Evolutionary conservation across 441 rosid genomes (phyloP).

Genomic region (Cnidoscolus chayamansa): DNA sequence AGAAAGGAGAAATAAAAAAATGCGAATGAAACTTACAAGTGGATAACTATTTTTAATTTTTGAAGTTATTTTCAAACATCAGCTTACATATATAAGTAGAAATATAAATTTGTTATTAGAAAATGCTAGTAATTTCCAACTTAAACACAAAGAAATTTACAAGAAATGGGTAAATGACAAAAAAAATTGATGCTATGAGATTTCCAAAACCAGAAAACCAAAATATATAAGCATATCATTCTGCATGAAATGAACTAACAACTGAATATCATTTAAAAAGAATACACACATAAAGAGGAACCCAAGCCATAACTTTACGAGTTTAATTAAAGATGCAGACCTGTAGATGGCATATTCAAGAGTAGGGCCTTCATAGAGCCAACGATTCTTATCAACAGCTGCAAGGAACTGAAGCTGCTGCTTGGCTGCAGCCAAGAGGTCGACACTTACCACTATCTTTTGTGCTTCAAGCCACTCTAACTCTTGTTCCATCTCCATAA

Average conservation of each 20-base stretch:
- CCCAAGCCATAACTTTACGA: background rate
- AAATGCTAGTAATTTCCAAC: background rate
- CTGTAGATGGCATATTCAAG: slow-evolving; percentile 69
- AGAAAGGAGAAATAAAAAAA: background rate
- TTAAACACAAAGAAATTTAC: background rate
- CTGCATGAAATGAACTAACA: background rate
- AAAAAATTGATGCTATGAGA: background rate
- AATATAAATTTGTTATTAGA: background rate
- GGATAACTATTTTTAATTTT: background rate
- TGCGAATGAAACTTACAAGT: background rate
- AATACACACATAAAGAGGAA: background rate
- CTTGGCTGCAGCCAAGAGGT: slow-evolving; percentile 68
- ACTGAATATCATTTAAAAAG: background rate
- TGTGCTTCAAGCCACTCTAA: slow-evolving; percentile 78
- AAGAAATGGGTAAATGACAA: background rate
- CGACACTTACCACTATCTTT: slow-evolving; percentile 49
- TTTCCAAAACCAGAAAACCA: background rate
- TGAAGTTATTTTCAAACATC: background rate
- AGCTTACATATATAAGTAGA: background rate
- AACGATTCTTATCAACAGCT: slow-evolving; percentile 61
- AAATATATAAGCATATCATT: background rate
- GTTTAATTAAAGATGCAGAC: slow-evolving; percentile 24
- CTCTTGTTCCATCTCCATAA: slow-evolving; percentile 45
- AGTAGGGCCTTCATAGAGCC: slow-evolving; percentile 63
- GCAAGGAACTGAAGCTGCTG: slow-evolving; percentile 69